These are phyloP conservation scores for Erythrobasidium hasegawianum DNA, from an alignment of 1,284 basidiomycete genomes.

Conservation along the genomic window DNA sequence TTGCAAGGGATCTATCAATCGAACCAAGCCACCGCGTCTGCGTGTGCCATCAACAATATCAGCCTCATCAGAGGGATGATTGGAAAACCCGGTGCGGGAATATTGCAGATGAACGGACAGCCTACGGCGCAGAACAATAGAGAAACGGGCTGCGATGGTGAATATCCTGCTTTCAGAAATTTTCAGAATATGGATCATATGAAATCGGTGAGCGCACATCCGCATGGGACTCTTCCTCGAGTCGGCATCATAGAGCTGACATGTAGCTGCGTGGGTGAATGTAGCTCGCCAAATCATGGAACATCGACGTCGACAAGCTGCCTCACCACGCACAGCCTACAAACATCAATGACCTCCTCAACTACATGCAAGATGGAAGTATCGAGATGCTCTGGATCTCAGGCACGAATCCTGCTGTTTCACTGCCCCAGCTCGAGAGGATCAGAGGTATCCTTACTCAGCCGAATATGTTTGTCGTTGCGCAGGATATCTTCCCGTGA, in stretches of 20 bases:
- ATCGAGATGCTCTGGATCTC: slow-evolving; percentile 32
- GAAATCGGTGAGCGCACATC: not conserved
- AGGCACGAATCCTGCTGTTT: slow-evolving; percentile 18
- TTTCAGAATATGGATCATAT: slow-evolving; percentile 16
- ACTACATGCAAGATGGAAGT: slow-evolving; percentile 19
- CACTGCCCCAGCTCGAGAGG: slow-evolving; percentile 11
- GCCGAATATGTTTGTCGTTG: slow-evolving; percentile 10
- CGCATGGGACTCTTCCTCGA: not conserved
- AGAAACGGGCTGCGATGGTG: slow-evolving; percentile 22
- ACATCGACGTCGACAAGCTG: slow-evolving; percentile 15
- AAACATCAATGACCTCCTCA: slow-evolving; percentile 23
- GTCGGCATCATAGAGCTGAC: too few species aligned
- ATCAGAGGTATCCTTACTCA: slow-evolving; percentile 12
- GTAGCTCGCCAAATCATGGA: slow-evolving; percentile 21
- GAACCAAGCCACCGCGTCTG: slow-evolving; percentile 25
- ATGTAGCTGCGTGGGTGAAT: not conserved
- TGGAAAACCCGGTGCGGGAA: slow-evolving; percentile 20
- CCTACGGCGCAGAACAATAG: slow-evolving; percentile 25
- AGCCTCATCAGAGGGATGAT: slow-evolving; percentile 24
- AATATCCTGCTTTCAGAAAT: slow-evolving; percentile 18
- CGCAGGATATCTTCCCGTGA: slow-evolving; percentile 28
- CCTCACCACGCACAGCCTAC: slow-evolving; percentile 13
- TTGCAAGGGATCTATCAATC: slow-evolving; percentile 23
- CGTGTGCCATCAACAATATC: slow-evolving; percentile 19
- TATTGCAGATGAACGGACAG: slow-evolving; percentile 26